phyloP scores from a whole-genome alignment of 805 yeast species.

The Saturnispora saitoi region DNA sequence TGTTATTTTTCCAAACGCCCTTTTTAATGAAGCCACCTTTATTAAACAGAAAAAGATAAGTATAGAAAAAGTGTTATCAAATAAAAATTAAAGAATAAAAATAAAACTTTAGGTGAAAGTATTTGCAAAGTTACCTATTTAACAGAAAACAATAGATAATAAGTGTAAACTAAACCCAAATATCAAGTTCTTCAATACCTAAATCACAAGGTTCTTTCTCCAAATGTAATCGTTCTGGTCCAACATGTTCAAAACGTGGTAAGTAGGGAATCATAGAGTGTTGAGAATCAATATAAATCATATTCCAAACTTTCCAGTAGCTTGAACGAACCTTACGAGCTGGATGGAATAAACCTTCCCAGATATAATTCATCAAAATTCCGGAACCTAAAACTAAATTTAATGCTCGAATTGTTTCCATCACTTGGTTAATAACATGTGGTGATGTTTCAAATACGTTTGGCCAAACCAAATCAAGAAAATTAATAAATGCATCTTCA shows the following conservation, averaged over 20 bases:
- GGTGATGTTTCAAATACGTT: constrained; percentile 93
- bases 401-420: constrained; percentile 72
- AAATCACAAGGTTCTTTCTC: constrained; percentile 17
- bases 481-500: constrained; percentile 79
- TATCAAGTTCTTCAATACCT: constrained; percentile 25
- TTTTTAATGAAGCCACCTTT: no score
- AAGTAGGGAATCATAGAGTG: constrained; percentile 79
- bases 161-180: constrained; percentile 19
- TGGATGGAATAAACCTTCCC: constrained; percentile 91
- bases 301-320: constrained; percentile 80
- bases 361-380: constrained; percentile 57
- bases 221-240: constrained; percentile 8
- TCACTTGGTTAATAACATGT: constrained; percentile 76
- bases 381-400: constrained; percentile 73
- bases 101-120: no score
- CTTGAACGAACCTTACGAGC: constrained; percentile 78
- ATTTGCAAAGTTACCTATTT: not conserved
- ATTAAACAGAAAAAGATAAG: no score
- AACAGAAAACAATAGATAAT: not conserved
- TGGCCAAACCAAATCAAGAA: constrained; percentile 74
- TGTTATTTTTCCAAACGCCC: no score
- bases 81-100: no score
- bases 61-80: no score
- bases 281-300: constrained; percentile 60
- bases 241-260: constrained; percentile 44